Base-by-base conservation (phyloP, 192 early-diverging fungal species). In the Entomortierella beljakovae region DNA sequence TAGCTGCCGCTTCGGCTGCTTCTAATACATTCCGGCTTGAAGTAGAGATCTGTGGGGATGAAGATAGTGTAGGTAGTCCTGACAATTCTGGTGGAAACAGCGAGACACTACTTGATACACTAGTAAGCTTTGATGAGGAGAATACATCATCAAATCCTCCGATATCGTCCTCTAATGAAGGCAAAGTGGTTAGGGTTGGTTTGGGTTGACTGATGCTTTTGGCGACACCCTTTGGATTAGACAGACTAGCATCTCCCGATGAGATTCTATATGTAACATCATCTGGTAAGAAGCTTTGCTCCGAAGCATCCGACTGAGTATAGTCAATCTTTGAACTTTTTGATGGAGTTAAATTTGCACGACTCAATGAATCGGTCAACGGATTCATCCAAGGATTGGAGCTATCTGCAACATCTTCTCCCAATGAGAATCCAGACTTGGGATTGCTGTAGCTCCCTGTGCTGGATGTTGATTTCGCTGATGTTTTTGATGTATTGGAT, bases 361-460 rank as follows among this genome's bases (percentile, higher is more conserved):
- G n/a, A 5, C 70, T 61, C 40, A 70, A 8, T 1, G 75, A 79
- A 16, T 79, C 75, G 3, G 32, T 61, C 22, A 79, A 25, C 2
- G 60, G 38, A 31, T 79, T 79, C 66, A 64, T 70, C 75, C 75
- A 79, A 1, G 75, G 75, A 32, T 79, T 79, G 23, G 66, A 59
- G 43, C 51, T 61, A 43, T 79, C 75, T 6, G 68, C 57, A 0
- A 79, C 67, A 60, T 79, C 75, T 32, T 79, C 75, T 26, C 75
- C 75, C 6, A 79, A 32, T 22, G 75, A 79, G 50, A 79, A 79
- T 25, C 75, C 62, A 26, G 61, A 64, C 11, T 37, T 7, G 16
- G 74, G 33, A 18, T 63, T 68, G n/a, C 31, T 26, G 11, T 64
- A 56, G 3, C 49, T 37, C 22, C 50, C 57, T 0, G 62, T 59